Conservation (phyloP, 495 filamentous ascomycete genomes). For the Penicillium pancosmium region DNA sequence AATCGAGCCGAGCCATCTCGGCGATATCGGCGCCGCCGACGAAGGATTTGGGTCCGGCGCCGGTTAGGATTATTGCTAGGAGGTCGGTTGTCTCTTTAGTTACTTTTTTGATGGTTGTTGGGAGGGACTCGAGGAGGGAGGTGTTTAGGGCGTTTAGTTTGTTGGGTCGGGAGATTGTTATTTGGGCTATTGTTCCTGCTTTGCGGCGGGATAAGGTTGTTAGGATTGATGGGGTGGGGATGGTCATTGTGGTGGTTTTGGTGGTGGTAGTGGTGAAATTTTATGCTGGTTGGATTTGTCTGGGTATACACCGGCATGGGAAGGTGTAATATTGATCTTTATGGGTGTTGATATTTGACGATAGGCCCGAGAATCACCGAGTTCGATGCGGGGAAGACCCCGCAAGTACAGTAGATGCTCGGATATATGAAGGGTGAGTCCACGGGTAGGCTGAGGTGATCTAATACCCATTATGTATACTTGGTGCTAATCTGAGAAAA, state of each 20-base stretch:
- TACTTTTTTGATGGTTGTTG: constrained; percentile 10
- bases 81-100: constrained; percentile 13
- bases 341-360: neutral
- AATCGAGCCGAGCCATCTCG: constrained; percentile 21
- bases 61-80: constrained; percentile 26
- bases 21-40: constrained; percentile 28
- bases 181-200: constrained; percentile 23
- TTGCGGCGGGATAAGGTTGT: constrained; percentile 18
- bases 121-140: constrained; percentile 16
- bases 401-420: constrained; percentile 2
- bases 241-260: neutral
- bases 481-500: too few species aligned
- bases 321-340: neutral
- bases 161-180: constrained; percentile 26
- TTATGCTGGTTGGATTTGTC: neutral
- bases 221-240: constrained; percentile 12
- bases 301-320: too few species aligned
- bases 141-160: constrained; percentile 31
- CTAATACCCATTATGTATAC: too few species aligned
- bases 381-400: constrained; percentile 16
- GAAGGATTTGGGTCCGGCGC: constrained; percentile 27
- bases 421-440: neutral
- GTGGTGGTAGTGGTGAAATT: neutral
- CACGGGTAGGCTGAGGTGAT: too few species aligned
- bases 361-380: constrained; percentile 19